A percentile compares a stretch with the other conserved stretches of the same genome.
These are phyloP conservation scores for Rhazya stricta DNA, from an alignment of 257 asterid species.

Conservation along the genomic window DNA sequence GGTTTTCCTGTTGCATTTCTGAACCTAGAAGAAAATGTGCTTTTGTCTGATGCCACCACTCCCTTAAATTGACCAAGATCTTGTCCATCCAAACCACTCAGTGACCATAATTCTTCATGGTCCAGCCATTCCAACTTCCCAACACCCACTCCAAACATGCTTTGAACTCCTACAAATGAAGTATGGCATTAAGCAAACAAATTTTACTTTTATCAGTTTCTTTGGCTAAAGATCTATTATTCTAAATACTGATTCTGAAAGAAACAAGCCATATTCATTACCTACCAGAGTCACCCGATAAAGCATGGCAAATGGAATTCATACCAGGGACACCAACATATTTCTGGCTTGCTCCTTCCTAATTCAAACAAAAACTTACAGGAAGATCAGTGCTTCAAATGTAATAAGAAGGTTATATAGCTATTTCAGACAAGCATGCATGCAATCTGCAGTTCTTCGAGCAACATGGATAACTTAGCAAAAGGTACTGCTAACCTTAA, in stretches of 20 bases:
- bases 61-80: slow-evolving; percentile 66
- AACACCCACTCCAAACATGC: slow-evolving; percentile 64
- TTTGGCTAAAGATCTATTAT: neutral
- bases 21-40: slow-evolving; percentile 56
- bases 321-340: slow-evolving; percentile 89
- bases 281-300: slow-evolving; percentile 73
- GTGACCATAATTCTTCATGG: slow-evolving; percentile 58
- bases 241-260: neutral
- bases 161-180: slow-evolving; percentile 53
- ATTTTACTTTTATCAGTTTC: neutral
- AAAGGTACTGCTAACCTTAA: neutral
- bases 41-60: slow-evolving; percentile 80
- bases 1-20: slow-evolving; percentile 59
- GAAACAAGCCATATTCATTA: slow-evolving; percentile 10
- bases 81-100: slow-evolving; percentile 58
- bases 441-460: neutral
- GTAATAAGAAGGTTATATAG: neutral
- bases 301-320: slow-evolving; percentile 79
- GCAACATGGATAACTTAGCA: neutral
- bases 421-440: neutral
- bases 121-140: slow-evolving; percentile 70
- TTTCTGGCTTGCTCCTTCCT: slow-evolving; percentile 63
- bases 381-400: neutral
- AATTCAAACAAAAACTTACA: slow-evolving; percentile 18
- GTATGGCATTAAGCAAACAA: neutral